Conservation (phyloP, 2,329 filamentous ascomycete species). For the Lomentospora prolificans region DNA sequence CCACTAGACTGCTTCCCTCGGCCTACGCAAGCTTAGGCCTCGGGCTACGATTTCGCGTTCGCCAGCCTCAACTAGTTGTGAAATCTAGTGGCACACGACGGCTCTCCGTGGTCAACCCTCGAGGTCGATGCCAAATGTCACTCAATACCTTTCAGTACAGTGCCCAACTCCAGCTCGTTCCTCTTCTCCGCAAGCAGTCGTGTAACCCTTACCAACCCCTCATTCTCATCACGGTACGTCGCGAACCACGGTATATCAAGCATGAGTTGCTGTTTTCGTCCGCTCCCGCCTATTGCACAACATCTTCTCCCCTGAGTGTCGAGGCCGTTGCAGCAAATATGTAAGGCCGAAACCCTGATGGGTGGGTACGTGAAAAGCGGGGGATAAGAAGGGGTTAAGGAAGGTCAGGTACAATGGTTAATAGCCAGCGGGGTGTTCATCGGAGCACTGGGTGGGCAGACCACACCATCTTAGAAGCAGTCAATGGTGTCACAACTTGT, state of each 20-base stretch:
- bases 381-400: not conserved
- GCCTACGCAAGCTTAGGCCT: not conserved
- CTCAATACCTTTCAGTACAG: not conserved
- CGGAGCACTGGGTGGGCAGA: not conserved
- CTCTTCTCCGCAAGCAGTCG: constrained; percentile 1
- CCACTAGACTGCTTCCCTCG: not conserved
- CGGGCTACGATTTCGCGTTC: not conserved
- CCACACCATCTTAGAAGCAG: not conserved
- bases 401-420: not conserved
- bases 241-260: not conserved
- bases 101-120: not conserved
- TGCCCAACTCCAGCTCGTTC: not conserved
- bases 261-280: not conserved
- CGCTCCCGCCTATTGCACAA: not conserved
- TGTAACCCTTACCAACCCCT: not conserved
- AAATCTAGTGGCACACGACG: not conserved
- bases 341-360: not conserved
- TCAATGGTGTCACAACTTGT: not conserved
- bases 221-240: not conserved
- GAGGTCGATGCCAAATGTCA: not conserved
- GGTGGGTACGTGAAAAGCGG: not conserved
- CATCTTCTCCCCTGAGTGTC: not conserved
- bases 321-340: not conserved
- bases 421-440: not conserved
- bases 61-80: too few relatives aligned